Base-by-base conservation (phyloP, 1,284 basidiomycete species). In the Cutaneotrichosporon sp. region DNA sequence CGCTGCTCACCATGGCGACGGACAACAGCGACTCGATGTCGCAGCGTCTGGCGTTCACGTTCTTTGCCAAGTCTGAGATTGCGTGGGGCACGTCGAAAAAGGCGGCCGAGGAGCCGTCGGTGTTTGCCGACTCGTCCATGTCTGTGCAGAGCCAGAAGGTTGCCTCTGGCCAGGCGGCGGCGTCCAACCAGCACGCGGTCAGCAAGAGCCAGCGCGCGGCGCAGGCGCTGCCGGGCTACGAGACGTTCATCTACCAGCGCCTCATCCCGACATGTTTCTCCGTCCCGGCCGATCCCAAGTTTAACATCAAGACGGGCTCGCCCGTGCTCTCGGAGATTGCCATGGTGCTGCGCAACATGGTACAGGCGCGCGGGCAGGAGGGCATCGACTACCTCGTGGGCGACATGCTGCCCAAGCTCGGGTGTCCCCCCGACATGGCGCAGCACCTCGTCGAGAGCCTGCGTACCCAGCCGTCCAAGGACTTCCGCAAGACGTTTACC, bases 171-270 rank as follows among this genome's bases (percentile, higher is more conserved):
- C 52, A 62, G 10, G 62, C 63, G 0, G 12, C 35, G 2, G 55
- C 69, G 10, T 66, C 64, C 21, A 70, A 69, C 51, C 69, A 70
- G 46, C 68, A 72, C 56, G 58, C 59, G 1, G 58, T 70, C 4
- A 51, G 66, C 12, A 68, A 67, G 60, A 65, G 61, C 30, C 55
- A 68, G 46, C 67, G 51, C 58, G 69, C 75, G 42, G 72, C 71
- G 10, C 79, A 81, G 54, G 77, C 80, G 15, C 73, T 98, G 23
- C 90, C 90, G 13, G 94, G 94, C 1, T 98, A 97, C 68, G 91
- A 97, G 63, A 80, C 83, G 13, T 96, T 96, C 69, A 81, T 97
- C 46, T 99, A 98, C 71, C 87, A 94, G 61, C 83, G 85, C 9
- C 77, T 97, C 39, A 78, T 97, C 47, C 89, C 89, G 4, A 77